A percentile compares a stretch with the other conserved stretches of the same genome.
Conservation (phyloP, 2,329 filamentous ascomycete genomes). For the Periconia sp. region DNA sequence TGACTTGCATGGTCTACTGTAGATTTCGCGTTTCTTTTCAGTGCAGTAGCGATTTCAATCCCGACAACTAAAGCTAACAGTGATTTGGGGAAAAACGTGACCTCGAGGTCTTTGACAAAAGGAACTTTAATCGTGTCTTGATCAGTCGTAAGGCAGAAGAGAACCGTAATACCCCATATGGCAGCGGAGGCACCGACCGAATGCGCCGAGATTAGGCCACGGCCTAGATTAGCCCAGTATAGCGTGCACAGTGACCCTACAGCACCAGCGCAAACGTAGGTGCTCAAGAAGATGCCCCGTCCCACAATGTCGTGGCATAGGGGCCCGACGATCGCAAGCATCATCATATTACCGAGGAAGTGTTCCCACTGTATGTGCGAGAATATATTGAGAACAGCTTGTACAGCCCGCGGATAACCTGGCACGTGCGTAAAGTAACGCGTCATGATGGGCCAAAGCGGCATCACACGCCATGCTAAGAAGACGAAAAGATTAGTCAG, state of each 20-base stretch:
- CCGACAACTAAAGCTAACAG: conserved; percentile 28
- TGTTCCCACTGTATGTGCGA: conserved; percentile 68
- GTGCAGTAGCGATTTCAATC: conserved; percentile 25
- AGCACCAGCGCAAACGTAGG: conserved; percentile 38
- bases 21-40: conserved; percentile 5
- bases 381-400: conserved; percentile 66
- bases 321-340: conserved; percentile 68
- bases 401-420: conserved; percentile 62
- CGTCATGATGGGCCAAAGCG: conserved; percentile 67
- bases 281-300: conserved; percentile 37
- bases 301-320: conserved; percentile 38
- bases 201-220: conserved; percentile 28
- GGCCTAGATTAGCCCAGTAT: conserved; percentile 38
- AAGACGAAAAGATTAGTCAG: conserved; percentile 61
- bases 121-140: conserved; percentile 35
- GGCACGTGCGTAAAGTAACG: conserved; percentile 53
- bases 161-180: conserved; percentile 33
- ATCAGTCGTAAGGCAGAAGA: conserved; percentile 36
- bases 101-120: conserved; percentile 26
- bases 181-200: conserved; percentile 37
- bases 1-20: conserved; percentile 40
- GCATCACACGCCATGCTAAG: conserved; percentile 64
- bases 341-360: conserved; percentile 61
- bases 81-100: conserved; percentile 34
- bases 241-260: conserved; percentile 31